Evolutionary conservation across 805 yeast genomes (phyloP).

Genomic region (Cyberlindnera mississippiensis): DNA sequence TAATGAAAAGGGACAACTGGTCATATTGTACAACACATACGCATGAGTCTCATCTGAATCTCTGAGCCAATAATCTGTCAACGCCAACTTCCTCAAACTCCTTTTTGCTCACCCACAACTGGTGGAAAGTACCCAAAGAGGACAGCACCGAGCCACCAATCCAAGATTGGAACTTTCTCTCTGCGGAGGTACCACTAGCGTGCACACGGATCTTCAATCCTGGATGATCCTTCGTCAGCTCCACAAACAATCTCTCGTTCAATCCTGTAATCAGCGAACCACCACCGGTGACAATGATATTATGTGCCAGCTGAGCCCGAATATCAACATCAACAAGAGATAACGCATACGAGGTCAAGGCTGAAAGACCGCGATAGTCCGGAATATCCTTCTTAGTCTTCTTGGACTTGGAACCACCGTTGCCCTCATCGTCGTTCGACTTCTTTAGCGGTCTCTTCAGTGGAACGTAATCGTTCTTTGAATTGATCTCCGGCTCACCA

Average conservation of each 20-base stretch:
- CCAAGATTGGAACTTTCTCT: constrained; percentile 82
- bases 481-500: constrained; percentile 45
- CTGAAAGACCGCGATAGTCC: constrained; percentile 48
- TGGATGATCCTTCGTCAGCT: constrained; percentile 66
- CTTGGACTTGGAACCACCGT: constrained; percentile 26
- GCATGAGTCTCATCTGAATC: constrained; percentile 84
- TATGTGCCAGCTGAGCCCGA: constrained; percentile 82
- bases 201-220: constrained; percentile 82
- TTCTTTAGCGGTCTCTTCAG: constrained; percentile 50
- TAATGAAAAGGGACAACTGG: no score
- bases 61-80: constrained; percentile 70
- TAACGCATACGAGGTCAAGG: constrained; percentile 52
- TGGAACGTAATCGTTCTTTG: constrained; percentile 68
- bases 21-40: neutral
- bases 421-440: constrained; percentile 30
- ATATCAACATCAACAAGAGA: constrained; percentile 72
- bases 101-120: constrained; percentile 84
- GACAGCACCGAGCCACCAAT: constrained; percentile 88
- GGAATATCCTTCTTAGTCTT: constrained; percentile 24
- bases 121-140: constrained; percentile 91
- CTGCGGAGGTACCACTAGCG: constrained; percentile 72
- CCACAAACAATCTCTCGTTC: constrained; percentile 70
- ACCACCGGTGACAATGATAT: constrained; percentile 84
- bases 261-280: constrained; percentile 77
- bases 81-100: constrained; percentile 89